Evolutionary conservation across 495 filamentous ascomycete genomes (phyloP).

Genomic region (Copromyces sp.): DNA sequence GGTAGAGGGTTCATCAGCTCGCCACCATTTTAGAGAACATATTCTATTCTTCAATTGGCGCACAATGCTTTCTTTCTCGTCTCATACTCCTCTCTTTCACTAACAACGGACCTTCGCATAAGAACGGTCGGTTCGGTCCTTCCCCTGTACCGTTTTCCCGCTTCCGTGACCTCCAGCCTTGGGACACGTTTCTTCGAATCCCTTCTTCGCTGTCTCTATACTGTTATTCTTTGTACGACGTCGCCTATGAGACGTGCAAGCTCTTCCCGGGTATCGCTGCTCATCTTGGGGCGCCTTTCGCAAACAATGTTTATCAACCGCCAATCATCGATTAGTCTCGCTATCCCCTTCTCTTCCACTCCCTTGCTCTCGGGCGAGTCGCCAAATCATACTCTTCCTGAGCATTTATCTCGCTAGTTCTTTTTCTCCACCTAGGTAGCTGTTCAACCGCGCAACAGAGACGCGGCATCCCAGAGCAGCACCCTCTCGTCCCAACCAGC

Average conservation of each 20-base stretch:
- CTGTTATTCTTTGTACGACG: neutral
- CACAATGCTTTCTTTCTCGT: neutral
- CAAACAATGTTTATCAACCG: neutral
- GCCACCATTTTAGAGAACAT: neutral
- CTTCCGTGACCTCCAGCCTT: neutral
- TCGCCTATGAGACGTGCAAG: neutral
- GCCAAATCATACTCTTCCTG: neutral
- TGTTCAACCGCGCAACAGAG: conserved; percentile 22
- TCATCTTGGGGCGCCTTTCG: neutral
- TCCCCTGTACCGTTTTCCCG: neutral
- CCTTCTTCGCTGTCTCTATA: neutral
- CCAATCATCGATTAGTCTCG: neutral
- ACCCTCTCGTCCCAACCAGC: conserved; percentile 89
- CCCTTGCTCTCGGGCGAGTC: neutral
- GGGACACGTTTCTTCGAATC: neutral
- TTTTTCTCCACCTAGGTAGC: neutral
- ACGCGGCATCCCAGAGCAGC: conserved; percentile 78
- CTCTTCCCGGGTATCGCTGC: neutral
- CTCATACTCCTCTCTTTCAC: neutral
- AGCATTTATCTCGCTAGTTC: neutral
- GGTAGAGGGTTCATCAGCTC: neutral
- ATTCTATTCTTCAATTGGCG: neutral
- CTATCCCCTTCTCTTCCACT: neutral
- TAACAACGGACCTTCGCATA: neutral
- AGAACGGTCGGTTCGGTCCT: neutral